Evolutionary conservation across 768 basidiomycete species (phyloP), one percentile per base, ranked within the genome.

Genomic region (Suillus clintonianus): DNA sequence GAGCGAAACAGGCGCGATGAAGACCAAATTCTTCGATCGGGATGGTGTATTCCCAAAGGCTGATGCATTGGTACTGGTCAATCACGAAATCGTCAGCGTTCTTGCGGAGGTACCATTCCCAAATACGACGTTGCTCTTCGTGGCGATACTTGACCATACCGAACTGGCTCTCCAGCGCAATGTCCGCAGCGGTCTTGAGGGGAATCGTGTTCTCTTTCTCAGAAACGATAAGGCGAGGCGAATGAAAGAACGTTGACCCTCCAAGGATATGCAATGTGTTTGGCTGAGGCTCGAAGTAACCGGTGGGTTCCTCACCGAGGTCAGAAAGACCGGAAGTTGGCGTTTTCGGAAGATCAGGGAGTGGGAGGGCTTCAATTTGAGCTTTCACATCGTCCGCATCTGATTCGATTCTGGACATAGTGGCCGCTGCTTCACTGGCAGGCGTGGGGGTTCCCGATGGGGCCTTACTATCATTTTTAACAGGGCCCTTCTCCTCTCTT

Each of bases 31-130:
- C 89, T 41, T 84, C 82, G 36, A 85, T 85, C 9, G 91, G 93
- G n/a, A 95, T 83, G 30, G 86, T 89, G 70, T 89, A 92, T 69
- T 90, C 88, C 78, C 89, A 86, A 19, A 96, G 77, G 68, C 84
- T 87, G 73, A 99, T 90, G 70, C 89, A 87, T 71, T 99, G 97
- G 70, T 96, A 97, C 73, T 95, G 93, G 73, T 95, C 94, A 47
- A 96, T 92, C 42, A 92, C 85, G 69, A 99, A 90, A 70, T 93
- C 91, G 70, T 95, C 92, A 14, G 79, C 72, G 71, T 95, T 94
- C 77, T 94, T 92, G 57, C 92, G 86, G 13, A 92, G 79, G 71
- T 97, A 97, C 95, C 95, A 97, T 70, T 95, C 92, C 95, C 96
- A 98, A 34, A 97, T 86, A 48, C 92, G 88, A 42, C 91, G 85